phyloP scores from a whole-genome alignment of 2,329 filamentous ascomycete species.

The Fusarium sp. region DNA sequence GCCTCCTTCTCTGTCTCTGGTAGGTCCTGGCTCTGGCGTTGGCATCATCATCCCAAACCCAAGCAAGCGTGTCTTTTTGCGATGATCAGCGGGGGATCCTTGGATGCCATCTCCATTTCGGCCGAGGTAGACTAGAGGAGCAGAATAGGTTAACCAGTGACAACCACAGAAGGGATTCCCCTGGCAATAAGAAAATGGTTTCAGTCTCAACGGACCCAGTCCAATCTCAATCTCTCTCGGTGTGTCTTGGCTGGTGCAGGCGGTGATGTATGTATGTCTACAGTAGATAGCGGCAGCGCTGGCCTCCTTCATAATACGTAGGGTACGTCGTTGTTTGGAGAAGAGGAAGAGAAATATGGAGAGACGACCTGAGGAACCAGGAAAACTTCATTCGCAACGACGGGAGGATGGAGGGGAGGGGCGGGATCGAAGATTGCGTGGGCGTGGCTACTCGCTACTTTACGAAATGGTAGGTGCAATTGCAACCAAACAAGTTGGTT shows the following conservation, averaged over 20 bases:
- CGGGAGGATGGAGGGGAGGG: constrained; percentile 31
- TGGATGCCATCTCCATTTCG: constrained; percentile 36
- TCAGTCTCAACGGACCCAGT: constrained; percentile 1
- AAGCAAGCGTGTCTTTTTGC: constrained; percentile 31
- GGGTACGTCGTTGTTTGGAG: constrained; percentile 25
- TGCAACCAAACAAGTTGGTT: constrained; percentile 10
- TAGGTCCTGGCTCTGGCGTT: not conserved
- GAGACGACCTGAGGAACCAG: constrained; percentile 16
- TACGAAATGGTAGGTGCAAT: constrained; percentile 16
- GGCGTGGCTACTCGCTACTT: constrained; percentile 12
- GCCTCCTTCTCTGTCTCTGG: not conserved
- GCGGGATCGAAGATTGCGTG: constrained; percentile 38
- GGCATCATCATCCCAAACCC: constrained; percentile 39
- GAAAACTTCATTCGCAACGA: constrained; percentile 5
- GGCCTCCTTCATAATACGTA: constrained; percentile 1
- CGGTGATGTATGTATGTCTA: constrained; percentile 16
- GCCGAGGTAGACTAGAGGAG: constrained; percentile 33
- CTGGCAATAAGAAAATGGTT: constrained; percentile 14
- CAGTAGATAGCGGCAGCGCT: constrained; percentile 29
- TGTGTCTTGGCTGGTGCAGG: constrained; percentile 7
- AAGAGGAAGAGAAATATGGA: constrained; percentile 36
- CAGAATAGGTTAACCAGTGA: not conserved
- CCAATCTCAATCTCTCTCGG: not conserved
- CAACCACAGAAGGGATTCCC: constrained; percentile 19
- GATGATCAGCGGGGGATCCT: constrained; percentile 42